A percentile compares a stretch with the other conserved stretches of the same genome.
Conservation (phyloP, 768 basidiomycete genomes). For the Lanmaoa rubissima region DNA sequence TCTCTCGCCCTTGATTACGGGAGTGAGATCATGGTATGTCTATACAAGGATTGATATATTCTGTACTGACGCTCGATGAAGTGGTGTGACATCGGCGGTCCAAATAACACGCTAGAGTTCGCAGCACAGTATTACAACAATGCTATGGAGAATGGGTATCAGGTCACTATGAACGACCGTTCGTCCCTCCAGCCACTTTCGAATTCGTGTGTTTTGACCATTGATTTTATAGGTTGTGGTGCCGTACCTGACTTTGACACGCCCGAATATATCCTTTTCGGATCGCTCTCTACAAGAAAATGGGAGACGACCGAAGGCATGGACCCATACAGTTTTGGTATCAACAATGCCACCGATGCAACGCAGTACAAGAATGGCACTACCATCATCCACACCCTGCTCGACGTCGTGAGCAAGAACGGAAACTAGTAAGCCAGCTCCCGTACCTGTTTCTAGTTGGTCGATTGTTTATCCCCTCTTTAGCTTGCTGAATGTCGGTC, state of each 20-base stretch:
- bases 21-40: constrained; percentile 52
- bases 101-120: constrained; percentile 45
- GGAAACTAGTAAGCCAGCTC: constrained; percentile 50
- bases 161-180: constrained; percentile 49
- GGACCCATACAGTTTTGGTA: constrained; percentile 52
- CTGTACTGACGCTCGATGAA: constrained; percentile 18
- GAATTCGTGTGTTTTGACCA: background rate
- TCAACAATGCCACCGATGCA: constrained; percentile 42
- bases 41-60: background rate
- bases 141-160: constrained; percentile 39
- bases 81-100: constrained; percentile 61
- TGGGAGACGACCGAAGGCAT: constrained; percentile 65
- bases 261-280: constrained; percentile 52
- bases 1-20: constrained; percentile 46
- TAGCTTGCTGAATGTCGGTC: constrained; percentile 53
- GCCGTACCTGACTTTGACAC: constrained; percentile 53
- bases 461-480: background rate
- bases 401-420: constrained; percentile 61
- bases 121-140: constrained; percentile 46
- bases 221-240: constrained; percentile 40
- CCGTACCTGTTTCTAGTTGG: background rate
- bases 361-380: constrained; percentile 48
- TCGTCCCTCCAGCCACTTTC: constrained; percentile 6
- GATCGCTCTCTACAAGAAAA: constrained; percentile 42
- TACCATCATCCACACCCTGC: constrained; percentile 48